These are phyloP conservation scores for Alnus rubra DNA, from an alignment of 306 rosid species.

Conservation along the genomic window DNA sequence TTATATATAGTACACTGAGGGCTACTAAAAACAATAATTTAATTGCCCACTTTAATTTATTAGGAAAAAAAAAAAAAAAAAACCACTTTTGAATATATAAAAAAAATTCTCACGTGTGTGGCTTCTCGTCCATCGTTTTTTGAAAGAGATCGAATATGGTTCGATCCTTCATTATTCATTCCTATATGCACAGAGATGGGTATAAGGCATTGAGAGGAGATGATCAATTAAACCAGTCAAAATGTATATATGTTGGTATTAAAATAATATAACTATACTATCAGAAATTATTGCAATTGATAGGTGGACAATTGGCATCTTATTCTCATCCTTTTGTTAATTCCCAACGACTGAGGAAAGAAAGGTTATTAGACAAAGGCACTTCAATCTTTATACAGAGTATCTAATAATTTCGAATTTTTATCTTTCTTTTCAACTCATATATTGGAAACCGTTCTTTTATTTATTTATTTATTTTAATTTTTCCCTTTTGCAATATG, in stretches of 20 bases:
- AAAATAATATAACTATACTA: constrained; percentile 9
- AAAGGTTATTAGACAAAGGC: constrained; percentile 12
- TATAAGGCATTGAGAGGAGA: constrained; percentile 1
- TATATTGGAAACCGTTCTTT: not conserved
- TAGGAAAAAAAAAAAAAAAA: no score
- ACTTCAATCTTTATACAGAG: not conserved
- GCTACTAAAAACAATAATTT: not conserved
- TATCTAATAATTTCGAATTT: constrained; percentile 2
- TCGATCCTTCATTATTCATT: constrained; percentile 25
- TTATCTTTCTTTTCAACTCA: not conserved
- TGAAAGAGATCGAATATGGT: constrained; percentile 37
- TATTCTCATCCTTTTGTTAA: constrained; percentile 18
- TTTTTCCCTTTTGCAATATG: not conserved
- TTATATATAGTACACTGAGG: not conserved
- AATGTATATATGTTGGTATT: constrained; percentile 9
- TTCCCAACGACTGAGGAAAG: constrained; percentile 29
- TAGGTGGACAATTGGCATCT: constrained; percentile 28
- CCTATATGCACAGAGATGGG: not conserved
- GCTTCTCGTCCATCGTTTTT: constrained; percentile 34
- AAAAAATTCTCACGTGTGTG: constrained; percentile 24
- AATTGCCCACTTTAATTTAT: no score
- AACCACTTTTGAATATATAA: constrained; percentile 7
- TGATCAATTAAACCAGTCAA: not conserved
- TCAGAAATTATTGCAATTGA: not conserved
- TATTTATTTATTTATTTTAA: not conserved